Base-by-base conservation (phyloP, 2,329 filamentous ascomycete genomes). In the Parastagonospora avenae region DNA sequence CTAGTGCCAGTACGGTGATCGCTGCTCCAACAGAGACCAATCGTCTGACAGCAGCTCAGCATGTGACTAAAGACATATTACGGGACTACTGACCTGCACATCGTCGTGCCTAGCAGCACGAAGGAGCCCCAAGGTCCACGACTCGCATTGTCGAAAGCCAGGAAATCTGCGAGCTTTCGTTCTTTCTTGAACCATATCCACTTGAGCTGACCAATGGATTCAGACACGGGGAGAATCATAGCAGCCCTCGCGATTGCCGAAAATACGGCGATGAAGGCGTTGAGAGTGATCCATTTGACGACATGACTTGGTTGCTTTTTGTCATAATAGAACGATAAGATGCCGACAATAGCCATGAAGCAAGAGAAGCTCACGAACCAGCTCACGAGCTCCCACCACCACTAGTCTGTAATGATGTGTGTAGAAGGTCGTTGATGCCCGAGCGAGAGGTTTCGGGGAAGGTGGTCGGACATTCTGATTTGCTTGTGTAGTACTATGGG, bases 131-230 rank as follows among this genome's bases (percentile, higher is more conserved):
- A 63, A 19, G 55, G 62, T 1, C 59, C 61, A 10, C 57, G 49
- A 48, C 54, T 57, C 1, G 59, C 60, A n/a, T 47, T 45, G 30
- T 66, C 62, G 16, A 48, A 62, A 0, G 52, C 19, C 10, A 50
- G 37, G 8, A 63, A 60, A 32, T 60, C 56, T 45, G 49, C 55
- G 3, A 63, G 33, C 1, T 44, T 52, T 4, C 42, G 42, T 11
- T 53, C 51, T 4, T 50, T 31, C 14, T 45, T 40, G 11, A 64
- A 62, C 60, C 58, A 63, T 12, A 60, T 38, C 63, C 62, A 63
- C 29, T 64, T 64, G n/a, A 64, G 43, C 39, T 64, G 60, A 8
- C 60, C 60, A 42, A 64, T 59, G 1, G 60, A 55, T 36, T 64
- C 57, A 3, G 58, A 58, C 2, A 63, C 47, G 2, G 62, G 57